Conservation (phyloP, 192 early-diverging fungal genomes). For the Entomortierella lignicola region DNA sequence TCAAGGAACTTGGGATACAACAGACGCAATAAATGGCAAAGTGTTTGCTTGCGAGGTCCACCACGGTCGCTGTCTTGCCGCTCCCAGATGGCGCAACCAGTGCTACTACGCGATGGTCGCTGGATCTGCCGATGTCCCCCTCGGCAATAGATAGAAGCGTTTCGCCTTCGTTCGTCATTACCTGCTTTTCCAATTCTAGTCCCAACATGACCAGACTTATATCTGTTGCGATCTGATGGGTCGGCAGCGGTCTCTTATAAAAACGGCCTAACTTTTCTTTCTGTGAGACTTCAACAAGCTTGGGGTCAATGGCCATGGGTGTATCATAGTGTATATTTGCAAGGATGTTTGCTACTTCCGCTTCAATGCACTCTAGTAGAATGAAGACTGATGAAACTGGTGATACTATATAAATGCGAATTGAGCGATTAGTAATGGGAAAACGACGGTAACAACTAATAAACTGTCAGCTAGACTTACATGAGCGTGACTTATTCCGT, state of each 20-base stretch:
- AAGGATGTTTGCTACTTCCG: too few species aligned
- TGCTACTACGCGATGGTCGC: slow-evolving; percentile 20
- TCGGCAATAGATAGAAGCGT: slow-evolving; percentile 15
- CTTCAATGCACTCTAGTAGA: too few species aligned
- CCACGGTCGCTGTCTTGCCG: slow-evolving; percentile 40
- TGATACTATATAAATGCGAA: too few species aligned
- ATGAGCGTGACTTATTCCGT: too few species aligned
- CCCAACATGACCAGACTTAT: slow-evolving; percentile 16
- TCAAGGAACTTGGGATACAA: not conserved
- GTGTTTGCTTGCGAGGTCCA: slow-evolving; percentile 34
- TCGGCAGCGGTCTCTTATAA: slow-evolving; percentile 27
- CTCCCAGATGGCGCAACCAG: not conserved
- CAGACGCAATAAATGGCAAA: slow-evolving; percentile 36
- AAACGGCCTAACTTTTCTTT: not conserved
- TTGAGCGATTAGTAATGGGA: too few species aligned
- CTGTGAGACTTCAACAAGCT: slow-evolving; percentile 2
- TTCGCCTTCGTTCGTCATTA: slow-evolving; percentile 13
- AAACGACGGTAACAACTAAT: too few species aligned
- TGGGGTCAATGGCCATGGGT: too few species aligned
- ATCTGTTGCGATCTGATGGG: not conserved
- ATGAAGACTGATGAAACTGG: too few species aligned
- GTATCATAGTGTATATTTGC: too few species aligned
- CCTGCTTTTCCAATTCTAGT: slow-evolving; percentile 26
- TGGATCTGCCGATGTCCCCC: not conserved
- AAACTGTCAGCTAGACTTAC: too few species aligned